phyloP scores from a whole-genome alignment of 306 rosid genomes.

The Acacia acuminata region DNA sequence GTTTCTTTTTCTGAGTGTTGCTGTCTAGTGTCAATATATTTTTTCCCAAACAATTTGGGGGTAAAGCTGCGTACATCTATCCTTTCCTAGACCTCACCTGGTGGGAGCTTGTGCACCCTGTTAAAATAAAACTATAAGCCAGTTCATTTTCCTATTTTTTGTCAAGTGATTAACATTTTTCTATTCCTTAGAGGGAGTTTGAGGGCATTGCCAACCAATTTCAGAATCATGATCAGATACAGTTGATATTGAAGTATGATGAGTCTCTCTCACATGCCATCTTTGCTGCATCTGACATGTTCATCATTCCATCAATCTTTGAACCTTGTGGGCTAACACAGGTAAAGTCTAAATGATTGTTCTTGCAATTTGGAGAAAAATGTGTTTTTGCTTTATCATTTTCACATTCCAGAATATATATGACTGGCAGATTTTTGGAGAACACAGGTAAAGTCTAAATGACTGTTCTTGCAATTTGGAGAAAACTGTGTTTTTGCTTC shows the following conservation, averaged over 20 bases:
- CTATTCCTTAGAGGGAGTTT: slow-evolving; percentile 71
- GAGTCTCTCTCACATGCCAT: slow-evolving; percentile 90
- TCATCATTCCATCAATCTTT: slow-evolving; percentile 92
- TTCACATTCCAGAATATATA: too few species aligned
- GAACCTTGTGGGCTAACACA: slow-evolving; percentile 99
- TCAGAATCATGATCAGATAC: slow-evolving; percentile 70
- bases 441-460: slow-evolving; percentile 70
- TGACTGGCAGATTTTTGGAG: neutral
- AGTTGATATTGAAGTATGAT: slow-evolving; percentile 83
- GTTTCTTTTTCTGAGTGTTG: neutral
- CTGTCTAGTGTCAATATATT: neutral
- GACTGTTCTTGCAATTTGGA: slow-evolving; percentile 22
- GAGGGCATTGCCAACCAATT: slow-evolving; percentile 83
- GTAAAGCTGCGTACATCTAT: too few species aligned
- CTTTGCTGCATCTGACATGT: slow-evolving; percentile 90
- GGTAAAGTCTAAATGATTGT: slow-evolving; percentile 47
- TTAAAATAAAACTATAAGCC: neutral
- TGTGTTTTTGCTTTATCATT: neutral
- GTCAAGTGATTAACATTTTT: slow-evolving; percentile 36
- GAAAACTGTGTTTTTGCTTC: neutral
- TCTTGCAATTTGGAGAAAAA: slow-evolving; percentile 17
- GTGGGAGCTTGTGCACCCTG: too few species aligned
- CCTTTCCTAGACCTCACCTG: too few species aligned
- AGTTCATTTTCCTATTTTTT: slow-evolving; percentile 18
- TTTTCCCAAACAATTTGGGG: neutral